Base-by-base conservation (phyloP, 352 stramenopile species). In the Blastocystis hominis region DNA sequence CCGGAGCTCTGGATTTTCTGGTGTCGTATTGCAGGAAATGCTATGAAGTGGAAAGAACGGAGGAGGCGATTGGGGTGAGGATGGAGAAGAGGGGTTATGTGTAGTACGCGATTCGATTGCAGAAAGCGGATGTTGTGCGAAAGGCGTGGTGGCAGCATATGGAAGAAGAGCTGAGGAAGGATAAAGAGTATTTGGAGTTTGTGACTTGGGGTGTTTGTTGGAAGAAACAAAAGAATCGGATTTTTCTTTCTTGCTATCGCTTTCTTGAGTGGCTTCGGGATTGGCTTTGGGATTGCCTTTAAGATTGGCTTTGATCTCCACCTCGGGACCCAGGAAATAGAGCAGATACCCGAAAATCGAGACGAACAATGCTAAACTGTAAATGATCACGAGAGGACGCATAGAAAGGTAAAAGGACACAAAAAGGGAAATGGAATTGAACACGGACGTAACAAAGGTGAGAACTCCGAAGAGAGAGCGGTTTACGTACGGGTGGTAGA, bases 401-500 rank as follows among this genome's bases (percentile, higher is more conserved):
- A 66, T 36, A 20, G 62, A 36, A 10, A 42, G 38, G 10, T 9
- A 36, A 1, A 7, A 17, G 30, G 46, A 64, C 6, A 80, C 46
- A 6, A 62, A n/a, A 36, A 80, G 20, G 0, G 70, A 50, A 62
- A 42, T 62, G 10, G 50, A 9, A n/a, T n/a, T 46, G 36, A 80
- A 34, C 15, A 80, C 15, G 46, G 70, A 80, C n/a, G 38, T 61
- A 34, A 80, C 70, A 15, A 80, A 15, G 30, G 53, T 42, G 17
- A 64, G 44, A 34, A 80, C 15, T 3, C 70, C 70, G 24, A 80
- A 50, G 30, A 80, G 70, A 61, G 42, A 46, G 17, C 70, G 20
- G 42, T 80, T 64, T 3, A 80, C 70, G 55, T 80, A 34, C 4
- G 70, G 70, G 55, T 80, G 63, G 44, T 50, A 80, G 7, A 80